phyloP scores from a whole-genome alignment of 768 basidiomycete species.

The Lactarius indigo region DNA sequence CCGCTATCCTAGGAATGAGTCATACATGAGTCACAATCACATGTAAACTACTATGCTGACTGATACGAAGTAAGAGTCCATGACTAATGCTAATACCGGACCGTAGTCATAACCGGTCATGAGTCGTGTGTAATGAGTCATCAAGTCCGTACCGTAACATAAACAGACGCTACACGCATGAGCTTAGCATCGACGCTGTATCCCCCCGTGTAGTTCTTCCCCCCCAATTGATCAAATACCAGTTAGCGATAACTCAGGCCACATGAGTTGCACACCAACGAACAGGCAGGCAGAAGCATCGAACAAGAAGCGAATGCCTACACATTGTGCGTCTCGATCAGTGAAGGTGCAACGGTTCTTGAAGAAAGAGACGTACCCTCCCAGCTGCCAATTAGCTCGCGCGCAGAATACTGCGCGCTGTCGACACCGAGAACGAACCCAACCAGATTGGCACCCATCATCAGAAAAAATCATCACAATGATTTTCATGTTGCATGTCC shows the following conservation, averaged over 20 bases:
- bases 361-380: slow-evolving; percentile 48
- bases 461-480: slow-evolving; percentile 73
- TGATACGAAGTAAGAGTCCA: too few relatives aligned
- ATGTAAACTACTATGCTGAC: too few relatives aligned
- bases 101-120: too few relatives aligned
- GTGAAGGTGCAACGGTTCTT: too few relatives aligned
- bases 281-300: slow-evolving; percentile 65
- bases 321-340: neutral
- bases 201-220: slow-evolving; percentile 32
- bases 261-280: slow-evolving; percentile 86
- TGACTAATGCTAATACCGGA: too few relatives aligned
- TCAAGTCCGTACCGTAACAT: too few relatives aligned
- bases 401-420: slow-evolving; percentile 64
- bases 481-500: too few relatives aligned
- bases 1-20: too few relatives aligned
- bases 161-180: neutral
- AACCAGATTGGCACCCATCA: slow-evolving; percentile 91
- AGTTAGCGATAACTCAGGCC: neutral
- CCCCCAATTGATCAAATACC: slow-evolving; percentile 26
- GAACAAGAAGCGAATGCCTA: slow-evolving; percentile 66
- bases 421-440: slow-evolving; percentile 92
- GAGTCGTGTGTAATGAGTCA: too few relatives aligned
- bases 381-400: slow-evolving; percentile 58
- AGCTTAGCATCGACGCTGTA: slow-evolving; percentile 22
- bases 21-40: too few relatives aligned